Evolutionary conservation across 768 basidiomycete species (phyloP).

Genomic region (Solioccasus polychromus): DNA sequence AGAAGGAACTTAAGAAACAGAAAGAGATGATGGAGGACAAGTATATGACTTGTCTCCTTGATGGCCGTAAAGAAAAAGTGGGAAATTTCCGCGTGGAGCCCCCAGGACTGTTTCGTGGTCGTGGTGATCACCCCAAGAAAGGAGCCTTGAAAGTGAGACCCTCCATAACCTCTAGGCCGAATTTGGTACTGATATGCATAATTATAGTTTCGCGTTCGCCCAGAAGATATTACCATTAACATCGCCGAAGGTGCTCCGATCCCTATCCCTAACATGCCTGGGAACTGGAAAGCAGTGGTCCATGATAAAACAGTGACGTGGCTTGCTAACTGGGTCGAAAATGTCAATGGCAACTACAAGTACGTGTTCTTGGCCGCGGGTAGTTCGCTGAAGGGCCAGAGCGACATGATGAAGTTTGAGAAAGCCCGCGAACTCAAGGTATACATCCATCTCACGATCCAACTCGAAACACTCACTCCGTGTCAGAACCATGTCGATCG

Average conservation of each 20-base stretch:
- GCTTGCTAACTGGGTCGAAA: slow-evolving; percentile 99
- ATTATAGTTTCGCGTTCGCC: slow-evolving; percentile 82
- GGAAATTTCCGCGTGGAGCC: slow-evolving; percentile 99
- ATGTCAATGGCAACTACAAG: slow-evolving; percentile 92
- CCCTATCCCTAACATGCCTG: slow-evolving; percentile 89
- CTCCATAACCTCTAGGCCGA: not conserved
- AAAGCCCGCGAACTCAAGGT: slow-evolving; percentile 97
- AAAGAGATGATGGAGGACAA: slow-evolving; percentile 83
- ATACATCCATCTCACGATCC: not conserved
- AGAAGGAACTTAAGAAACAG: slow-evolving; percentile 85
- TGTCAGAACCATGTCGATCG: slow-evolving; percentile 82
- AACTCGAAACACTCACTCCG: slow-evolving; percentile 4
- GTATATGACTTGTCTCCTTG: slow-evolving; percentile 83
- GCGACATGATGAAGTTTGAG: slow-evolving; percentile 97
- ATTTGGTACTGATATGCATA: slow-evolving; percentile 6
- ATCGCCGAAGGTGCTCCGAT: slow-evolving; percentile 73
- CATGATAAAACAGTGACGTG: slow-evolving; percentile 98
- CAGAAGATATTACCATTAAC: slow-evolving; percentile 96
- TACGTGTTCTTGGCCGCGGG: slow-evolving; percentile 99
- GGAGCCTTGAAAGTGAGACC: slow-evolving; percentile 82
- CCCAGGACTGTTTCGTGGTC: slow-evolving; percentile 96
- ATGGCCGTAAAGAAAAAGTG: slow-evolving; percentile 96
- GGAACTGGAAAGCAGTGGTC: slow-evolving; percentile 82
- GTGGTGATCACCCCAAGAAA: slow-evolving; percentile 98
- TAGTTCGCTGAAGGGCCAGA: slow-evolving; percentile 96